These are phyloP conservation scores for Penicillium salamii DNA, from an alignment of 495 filamentous ascomycete genomes.

Conservation along the genomic window DNA sequence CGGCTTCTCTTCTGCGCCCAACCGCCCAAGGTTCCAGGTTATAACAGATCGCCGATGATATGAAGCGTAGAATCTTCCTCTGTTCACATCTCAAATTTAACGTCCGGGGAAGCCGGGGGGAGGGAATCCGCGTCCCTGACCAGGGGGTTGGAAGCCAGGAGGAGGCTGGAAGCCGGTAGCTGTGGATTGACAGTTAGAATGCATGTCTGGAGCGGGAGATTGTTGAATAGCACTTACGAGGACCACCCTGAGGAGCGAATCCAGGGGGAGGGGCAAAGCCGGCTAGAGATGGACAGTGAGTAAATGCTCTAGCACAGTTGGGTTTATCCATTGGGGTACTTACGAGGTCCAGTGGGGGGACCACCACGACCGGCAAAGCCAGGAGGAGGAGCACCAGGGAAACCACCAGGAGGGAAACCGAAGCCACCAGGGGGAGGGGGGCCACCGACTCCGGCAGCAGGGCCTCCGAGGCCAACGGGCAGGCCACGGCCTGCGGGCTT, in stretches of 20 bases:
- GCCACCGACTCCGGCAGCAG: constrained; percentile 85
- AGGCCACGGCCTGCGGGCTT: constrained; percentile 90
- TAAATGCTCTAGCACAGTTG: not conserved
- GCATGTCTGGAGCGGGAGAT: not conserved
- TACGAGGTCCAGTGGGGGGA: constrained; percentile 59
- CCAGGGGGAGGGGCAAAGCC: constrained; percentile 65
- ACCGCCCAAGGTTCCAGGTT: constrained; percentile 7
- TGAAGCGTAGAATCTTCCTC: constrained; percentile 22
- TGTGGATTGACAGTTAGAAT: constrained; percentile 26
- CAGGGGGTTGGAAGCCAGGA: constrained; percentile 63
- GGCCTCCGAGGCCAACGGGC: constrained; percentile 82
- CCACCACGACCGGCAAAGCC: constrained; percentile 78
- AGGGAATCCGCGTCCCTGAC: constrained; percentile 67
- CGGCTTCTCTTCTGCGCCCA: constrained; percentile 7
- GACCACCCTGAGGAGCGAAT: constrained; percentile 56
- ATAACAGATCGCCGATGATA: constrained; percentile 19
- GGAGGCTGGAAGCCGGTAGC: constrained; percentile 67
- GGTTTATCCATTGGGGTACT: constrained; percentile 25
- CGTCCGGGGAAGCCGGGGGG: constrained; percentile 75
- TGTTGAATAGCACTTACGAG: constrained; percentile 48
- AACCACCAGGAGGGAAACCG: constrained; percentile 61
- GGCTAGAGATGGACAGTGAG: constrained; percentile 29
- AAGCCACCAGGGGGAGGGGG: constrained; percentile 63
- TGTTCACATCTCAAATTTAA: constrained; percentile 40
- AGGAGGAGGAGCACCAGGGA: constrained; percentile 65